Percentiles rank a stretch among this genome's conserved stretches.
Conservation (phyloP, 176 grass and related monocot species). For the Thalia dealbata region DNA sequence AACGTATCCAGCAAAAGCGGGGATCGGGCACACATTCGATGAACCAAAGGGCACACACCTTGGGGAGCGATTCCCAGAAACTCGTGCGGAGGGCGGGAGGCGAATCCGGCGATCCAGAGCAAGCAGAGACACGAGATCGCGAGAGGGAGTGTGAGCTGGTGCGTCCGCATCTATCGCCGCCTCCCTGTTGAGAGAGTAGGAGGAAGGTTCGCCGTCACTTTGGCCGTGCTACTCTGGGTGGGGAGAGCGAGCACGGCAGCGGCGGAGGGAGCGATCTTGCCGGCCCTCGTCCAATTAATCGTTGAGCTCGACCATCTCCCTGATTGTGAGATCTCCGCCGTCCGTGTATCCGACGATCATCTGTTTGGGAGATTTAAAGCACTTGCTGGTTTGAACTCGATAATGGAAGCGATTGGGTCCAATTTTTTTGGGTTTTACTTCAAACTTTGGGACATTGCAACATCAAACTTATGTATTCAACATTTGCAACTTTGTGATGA, state of each 20-base stretch:
- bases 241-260: neutral
- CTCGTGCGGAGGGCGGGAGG: conserved; percentile 5
- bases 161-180: conserved; percentile 4
- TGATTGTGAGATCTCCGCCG: neutral
- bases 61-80: conserved; percentile 20
- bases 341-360: too few relatives aligned
- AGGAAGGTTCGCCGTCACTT: neutral
- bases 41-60: conserved; percentile 2
- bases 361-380: too few relatives aligned
- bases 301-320: neutral
- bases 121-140: conserved; percentile 9
- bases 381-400: too few relatives aligned
- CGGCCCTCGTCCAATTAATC: neutral
- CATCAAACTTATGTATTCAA: too few relatives aligned
- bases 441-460: too few relatives aligned
- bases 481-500: too few relatives aligned
- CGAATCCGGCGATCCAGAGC: conserved; percentile 4
- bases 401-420: too few relatives aligned
- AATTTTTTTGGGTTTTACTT: too few relatives aligned
- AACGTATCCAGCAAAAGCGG: neutral
- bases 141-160: neutral
- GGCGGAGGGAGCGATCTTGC: neutral
- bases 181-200: neutral
- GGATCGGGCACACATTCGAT: too few relatives aligned
- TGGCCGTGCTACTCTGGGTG: neutral